phyloP scores from a whole-genome alignment of 495 filamentous ascomycete species.

The Hyaloscypha bicolor region DNA sequence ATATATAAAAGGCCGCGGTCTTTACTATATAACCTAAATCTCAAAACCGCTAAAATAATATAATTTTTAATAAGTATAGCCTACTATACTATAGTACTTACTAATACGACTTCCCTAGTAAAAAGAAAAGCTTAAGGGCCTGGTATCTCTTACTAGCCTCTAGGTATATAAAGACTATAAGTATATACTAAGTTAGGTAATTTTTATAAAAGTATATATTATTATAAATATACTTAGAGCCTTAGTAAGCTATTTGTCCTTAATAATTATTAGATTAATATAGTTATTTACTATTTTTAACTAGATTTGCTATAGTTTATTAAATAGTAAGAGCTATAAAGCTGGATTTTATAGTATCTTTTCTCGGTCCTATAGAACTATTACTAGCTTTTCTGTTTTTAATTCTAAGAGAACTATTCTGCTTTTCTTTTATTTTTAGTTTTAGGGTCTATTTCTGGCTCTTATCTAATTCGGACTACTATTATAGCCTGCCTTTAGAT shows the following conservation, averaged over 20 bases:
- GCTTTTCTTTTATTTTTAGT: slow-evolving; percentile 10
- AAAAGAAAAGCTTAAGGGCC: slow-evolving; percentile 19
- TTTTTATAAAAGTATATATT: slow-evolving; percentile 10
- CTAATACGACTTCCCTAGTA: slow-evolving; percentile 18
- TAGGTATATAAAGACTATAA: slow-evolving; percentile 14
- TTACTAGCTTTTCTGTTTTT: slow-evolving; percentile 17
- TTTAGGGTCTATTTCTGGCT: slow-evolving; percentile 6
- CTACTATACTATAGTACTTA: no score
- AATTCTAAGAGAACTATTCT: slow-evolving; percentile 17
- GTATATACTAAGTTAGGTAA: slow-evolving; percentile 15
- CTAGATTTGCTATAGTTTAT: slow-evolving; percentile 16
- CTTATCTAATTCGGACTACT: slow-evolving; percentile 9
- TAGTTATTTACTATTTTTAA: no score
- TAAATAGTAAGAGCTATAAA: slow-evolving; percentile 3
- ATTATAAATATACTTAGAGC: slow-evolving; percentile 4
- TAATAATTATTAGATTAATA: slow-evolving; percentile 19
- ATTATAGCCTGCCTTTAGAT: background rate
- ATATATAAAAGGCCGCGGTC: no score
- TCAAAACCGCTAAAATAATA: no score
- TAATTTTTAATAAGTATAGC: no score
- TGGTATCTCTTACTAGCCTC: slow-evolving; percentile 14
- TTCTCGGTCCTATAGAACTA: slow-evolving; percentile 4
- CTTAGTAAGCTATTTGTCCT: slow-evolving; percentile 16
- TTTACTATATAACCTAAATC: no score
- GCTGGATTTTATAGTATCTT: slow-evolving; percentile 13